Base-by-base conservation (phyloP, 1,139 yeast genomes). In the Yarrowia galli region DNA sequence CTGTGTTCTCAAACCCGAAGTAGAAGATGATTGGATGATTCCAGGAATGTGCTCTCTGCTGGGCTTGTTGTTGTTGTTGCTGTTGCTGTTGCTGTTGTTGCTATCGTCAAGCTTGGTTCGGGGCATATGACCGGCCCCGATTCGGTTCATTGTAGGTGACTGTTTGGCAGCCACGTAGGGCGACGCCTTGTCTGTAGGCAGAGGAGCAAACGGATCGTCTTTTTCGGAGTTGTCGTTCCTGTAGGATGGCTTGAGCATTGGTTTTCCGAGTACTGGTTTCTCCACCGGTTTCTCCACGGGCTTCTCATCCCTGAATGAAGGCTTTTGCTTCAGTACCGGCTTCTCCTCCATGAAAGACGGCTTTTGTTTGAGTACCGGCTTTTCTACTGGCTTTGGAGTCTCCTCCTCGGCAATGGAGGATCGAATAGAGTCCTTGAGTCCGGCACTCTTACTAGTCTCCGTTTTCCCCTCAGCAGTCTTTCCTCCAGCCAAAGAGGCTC, bases 101-200 rank as follows among this genome's bases (percentile, higher is more conserved):
- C 28, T 3, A 7, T 54, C 61, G 36, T 54, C 61, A 16, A 54
- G 61, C 20, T 54, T 54, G 23, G 61, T 54, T 40, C 46, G 46
- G 8, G 61, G 61, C 61, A 54, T 40, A 3, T 54, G 61, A 13
- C 61, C 61, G n/a, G 61, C 61, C 18, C 61, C 61, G 25, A 54
- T 54, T 35, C 61, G 36, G 61, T 54, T 54, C 61, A 54, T 54
- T 1, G 61, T 40, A 2, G 61, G 61, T 3, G 61, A 54, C 16
- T 54, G 61, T 18, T 40, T 38, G 32, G 32, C 32, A 6, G 38
- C 16, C 16, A 54, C 38, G 12, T 54, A 54, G 9, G 61, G 61
- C 4, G 61, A 54, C 12, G 61, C 46, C 48, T 54, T 54, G 46
- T 54, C 61, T 13, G 61, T 40, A 40, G 61, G 61, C 18, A 54